Conservation (phyloP, 345 rosid genomes). For the Boechera stricta region DNA sequence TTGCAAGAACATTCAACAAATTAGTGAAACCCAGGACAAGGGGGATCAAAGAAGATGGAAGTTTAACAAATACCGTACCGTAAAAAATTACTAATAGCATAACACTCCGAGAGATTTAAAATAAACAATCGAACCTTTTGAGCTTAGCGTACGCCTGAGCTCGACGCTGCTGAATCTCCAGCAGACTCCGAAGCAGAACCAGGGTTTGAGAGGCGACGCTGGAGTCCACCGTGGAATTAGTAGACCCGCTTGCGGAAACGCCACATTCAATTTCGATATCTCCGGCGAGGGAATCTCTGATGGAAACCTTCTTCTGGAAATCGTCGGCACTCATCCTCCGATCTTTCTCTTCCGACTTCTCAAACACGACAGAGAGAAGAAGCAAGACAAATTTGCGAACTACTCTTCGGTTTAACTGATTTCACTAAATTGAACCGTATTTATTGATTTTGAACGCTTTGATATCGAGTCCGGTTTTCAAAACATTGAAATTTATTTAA, state of each 20-base stretch:
- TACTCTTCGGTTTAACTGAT: slow-evolving; percentile 4
- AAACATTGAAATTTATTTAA: no score
- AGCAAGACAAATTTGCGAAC: background rate
- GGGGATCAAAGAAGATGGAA: background rate
- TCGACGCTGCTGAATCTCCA: slow-evolving; percentile 79
- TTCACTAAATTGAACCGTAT: slow-evolving; percentile 10
- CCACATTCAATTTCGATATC: slow-evolving; percentile 26
- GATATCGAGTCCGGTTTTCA: background rate
- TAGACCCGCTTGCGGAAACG: slow-evolving; percentile 6
- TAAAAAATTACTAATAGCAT: background rate
- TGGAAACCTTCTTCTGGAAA: slow-evolving; percentile 69
- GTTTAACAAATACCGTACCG: background rate
- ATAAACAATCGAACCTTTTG: slow-evolving; percentile 54
- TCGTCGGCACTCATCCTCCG: slow-evolving; percentile 57
- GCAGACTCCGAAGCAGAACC: slow-evolving; percentile 64
- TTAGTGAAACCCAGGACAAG: background rate
- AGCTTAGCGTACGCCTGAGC: slow-evolving; percentile 87
- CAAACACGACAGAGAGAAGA: slow-evolving; percentile 25
- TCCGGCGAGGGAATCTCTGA: slow-evolving; percentile 53
- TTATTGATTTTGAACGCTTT: background rate
- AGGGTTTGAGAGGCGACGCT: slow-evolving; percentile 48
- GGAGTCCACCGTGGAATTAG: slow-evolving; percentile 1
- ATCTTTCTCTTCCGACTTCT: slow-evolving; percentile 27
- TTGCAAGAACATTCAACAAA: background rate
- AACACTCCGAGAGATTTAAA: background rate